phyloP scores from a whole-genome alignment of 2,329 filamentous ascomycete species.

The Fusarium ambrosium region DNA sequence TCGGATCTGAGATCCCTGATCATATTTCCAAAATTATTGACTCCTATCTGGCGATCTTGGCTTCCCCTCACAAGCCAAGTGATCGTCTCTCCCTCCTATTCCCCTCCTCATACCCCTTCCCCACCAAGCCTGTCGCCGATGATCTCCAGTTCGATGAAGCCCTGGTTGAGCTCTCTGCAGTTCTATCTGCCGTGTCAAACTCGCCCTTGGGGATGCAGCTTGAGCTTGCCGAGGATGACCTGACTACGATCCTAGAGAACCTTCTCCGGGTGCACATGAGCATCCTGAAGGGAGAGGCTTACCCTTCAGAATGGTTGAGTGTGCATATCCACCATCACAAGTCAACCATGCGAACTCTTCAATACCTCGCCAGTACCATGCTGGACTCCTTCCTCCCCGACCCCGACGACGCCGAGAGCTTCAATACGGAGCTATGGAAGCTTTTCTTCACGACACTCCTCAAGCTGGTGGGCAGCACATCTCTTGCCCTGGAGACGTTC shows the following conservation, averaged over 20 bases:
- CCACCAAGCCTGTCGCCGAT: conserved; percentile 75
- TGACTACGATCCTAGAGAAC: conserved; percentile 81
- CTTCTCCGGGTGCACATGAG: conserved; percentile 89
- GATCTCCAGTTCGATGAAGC: conserved; percentile 82
- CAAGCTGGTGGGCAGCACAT: conserved; percentile 89
- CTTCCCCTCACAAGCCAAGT: conserved; percentile 65
- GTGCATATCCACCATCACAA: conserved; percentile 94
- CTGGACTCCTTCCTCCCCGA: conserved; percentile 88
- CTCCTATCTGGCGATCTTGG: conserved; percentile 84
- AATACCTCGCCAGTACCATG: conserved; percentile 84
- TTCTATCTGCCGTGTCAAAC: conserved; percentile 85
- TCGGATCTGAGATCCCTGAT: conserved; percentile 85
- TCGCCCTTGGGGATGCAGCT: conserved; percentile 79
- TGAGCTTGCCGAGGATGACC: conserved; percentile 80
- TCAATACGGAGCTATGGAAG: conserved; percentile 95
- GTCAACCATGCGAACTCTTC: conserved; percentile 86
- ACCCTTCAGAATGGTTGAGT: conserved; percentile 91
- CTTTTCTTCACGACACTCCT: conserved; percentile 91
- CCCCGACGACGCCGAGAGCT: conserved; percentile 90
- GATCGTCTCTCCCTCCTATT: conserved; percentile 88
- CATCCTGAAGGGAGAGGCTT: conserved; percentile 89
- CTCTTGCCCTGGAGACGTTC: conserved; percentile 92
- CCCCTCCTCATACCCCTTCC: conserved; percentile 90
- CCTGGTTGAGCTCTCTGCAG: conserved; percentile 87
- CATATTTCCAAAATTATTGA: conserved; percentile 93